These are phyloP conservation scores for Debaryomycetaceae sp. DNA, from an alignment of 1,139 yeast species.

Conservation along the genomic window DNA sequence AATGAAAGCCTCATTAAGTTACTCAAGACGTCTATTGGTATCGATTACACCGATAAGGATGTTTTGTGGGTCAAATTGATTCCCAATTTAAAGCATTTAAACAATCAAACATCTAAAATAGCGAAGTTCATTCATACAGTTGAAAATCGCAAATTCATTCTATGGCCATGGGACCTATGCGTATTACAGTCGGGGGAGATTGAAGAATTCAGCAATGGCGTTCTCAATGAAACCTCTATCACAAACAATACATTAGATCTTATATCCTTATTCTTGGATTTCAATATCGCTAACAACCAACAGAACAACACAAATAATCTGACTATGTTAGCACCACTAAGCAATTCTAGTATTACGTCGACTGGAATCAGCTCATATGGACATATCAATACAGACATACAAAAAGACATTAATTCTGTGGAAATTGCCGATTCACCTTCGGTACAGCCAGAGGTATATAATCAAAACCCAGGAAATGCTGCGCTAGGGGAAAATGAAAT, in stretches of 20 bases:
- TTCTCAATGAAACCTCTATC: conserved; percentile 8
- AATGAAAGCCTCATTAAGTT: conserved; percentile 45
- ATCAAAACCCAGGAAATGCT: conserved; percentile 14
- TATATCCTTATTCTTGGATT: conserved; percentile 37
- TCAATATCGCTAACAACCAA: conserved; percentile 24
- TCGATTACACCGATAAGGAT: conserved; percentile 23
- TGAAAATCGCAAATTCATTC: conserved; percentile 52
- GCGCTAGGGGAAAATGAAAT: conserved; percentile 20
- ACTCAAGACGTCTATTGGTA: conserved; percentile 53
- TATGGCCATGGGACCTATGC: conserved; percentile 73
- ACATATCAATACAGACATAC: conserved; percentile 13
- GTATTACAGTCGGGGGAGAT: conserved; percentile 48
- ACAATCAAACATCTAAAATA: conserved; percentile 64
- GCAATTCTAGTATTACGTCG: conserved; percentile 26
- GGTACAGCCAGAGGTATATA: background rate
- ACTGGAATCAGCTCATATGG: conserved; percentile 25
- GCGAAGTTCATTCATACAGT: conserved; percentile 51
- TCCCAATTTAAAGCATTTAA: conserved; percentile 65
- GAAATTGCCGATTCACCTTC: conserved; percentile 5
- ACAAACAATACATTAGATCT: conserved; percentile 29
- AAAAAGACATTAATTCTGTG: conserved; percentile 9
- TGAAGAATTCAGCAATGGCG: conserved; percentile 19
- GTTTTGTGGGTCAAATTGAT: conserved; percentile 59
- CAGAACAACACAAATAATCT: conserved; percentile 1
- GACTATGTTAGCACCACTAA: conserved; percentile 9